Percentiles rank a stretch among this genome's conserved stretches.
phyloP scores from a whole-genome alignment of 176 grass and related monocot species.

The Triticum urartu region DNA sequence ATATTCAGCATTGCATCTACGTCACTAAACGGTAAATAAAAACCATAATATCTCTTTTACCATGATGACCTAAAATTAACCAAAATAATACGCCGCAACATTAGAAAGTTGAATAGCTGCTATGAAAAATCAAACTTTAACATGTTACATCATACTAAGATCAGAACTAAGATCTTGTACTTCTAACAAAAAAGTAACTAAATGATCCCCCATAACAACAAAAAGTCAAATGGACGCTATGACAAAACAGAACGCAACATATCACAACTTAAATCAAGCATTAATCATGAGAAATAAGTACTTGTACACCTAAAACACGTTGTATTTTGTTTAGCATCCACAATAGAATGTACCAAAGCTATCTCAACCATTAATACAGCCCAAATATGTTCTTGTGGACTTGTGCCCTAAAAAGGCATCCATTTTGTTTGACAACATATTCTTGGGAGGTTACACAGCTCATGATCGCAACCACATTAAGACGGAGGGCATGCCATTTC shows the following conservation, averaged over 20 bases:
- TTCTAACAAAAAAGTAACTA: neutral
- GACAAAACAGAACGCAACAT: neutral
- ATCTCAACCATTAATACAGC: constrained; percentile 4
- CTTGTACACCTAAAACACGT: neutral
- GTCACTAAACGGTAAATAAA: neutral
- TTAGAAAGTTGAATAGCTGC: neutral
- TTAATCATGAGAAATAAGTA: neutral
- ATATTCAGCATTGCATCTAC: neutral
- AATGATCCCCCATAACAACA: neutral
- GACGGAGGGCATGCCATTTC: neutral
- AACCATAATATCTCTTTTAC: neutral
- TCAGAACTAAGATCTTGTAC: neutral
- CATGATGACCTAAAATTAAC: neutral
- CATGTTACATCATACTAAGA: neutral
- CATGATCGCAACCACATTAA: neutral
- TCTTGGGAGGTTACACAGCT: neutral
- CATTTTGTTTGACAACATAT: constrained; percentile 1
- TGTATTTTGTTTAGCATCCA: neutral
- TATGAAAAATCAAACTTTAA: neutral
- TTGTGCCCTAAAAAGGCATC: neutral
- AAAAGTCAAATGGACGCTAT: neutral
- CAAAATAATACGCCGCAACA: neutral
- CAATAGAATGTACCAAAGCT: constrained; percentile 9
- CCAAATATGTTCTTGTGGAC: neutral
- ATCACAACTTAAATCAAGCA: neutral